A percentile compares a stretch with the other conserved stretches of the same genome.
These are phyloP conservation scores for Flaveria robusta DNA, from an alignment of 129 eudicot genomes.

Conservation along the genomic window DNA sequence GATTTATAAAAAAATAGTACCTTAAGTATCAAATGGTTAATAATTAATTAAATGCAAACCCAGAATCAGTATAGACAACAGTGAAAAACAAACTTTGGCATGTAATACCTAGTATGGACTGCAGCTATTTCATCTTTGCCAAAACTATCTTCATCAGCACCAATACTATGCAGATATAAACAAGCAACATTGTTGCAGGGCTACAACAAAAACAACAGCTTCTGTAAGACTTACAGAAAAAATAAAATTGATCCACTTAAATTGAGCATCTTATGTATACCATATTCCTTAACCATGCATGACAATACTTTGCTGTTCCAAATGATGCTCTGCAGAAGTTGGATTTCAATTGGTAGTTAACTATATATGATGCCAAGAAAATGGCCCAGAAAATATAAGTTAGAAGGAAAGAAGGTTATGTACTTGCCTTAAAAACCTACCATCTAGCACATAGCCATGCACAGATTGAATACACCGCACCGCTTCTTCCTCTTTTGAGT, in stretches of 20 bases:
- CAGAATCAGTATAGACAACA: neutral
- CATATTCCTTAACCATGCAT: constrained; percentile 83
- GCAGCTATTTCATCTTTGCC: constrained; percentile 94
- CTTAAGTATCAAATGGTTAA: neutral
- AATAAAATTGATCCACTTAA: neutral
- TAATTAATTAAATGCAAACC: neutral
- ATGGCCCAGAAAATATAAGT: neutral
- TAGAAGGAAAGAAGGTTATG: constrained; percentile 13
- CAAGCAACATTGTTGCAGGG: constrained; percentile 82
- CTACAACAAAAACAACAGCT: constrained; percentile 40
- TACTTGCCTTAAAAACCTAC: constrained; percentile 68
- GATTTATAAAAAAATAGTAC: neutral
- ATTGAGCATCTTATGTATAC: constrained; percentile 38
- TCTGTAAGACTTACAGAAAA: neutral
- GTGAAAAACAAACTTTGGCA: neutral
- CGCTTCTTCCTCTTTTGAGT: constrained; percentile 89
- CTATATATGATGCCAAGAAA: neutral
- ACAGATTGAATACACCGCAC: constrained; percentile 79
- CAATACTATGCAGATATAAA: constrained; percentile 75
- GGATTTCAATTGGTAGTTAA: constrained; percentile 16
- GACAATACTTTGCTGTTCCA: constrained; percentile 93
- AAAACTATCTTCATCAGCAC: constrained; percentile 91
- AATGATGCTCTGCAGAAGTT: constrained; percentile 71
- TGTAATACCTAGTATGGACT: constrained; percentile 71
- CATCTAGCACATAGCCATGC: constrained; percentile 81